Percentiles rank a stretch among this genome's conserved stretches.
Evolutionary conservation across 257 asterid species (phyloP).

Genomic region (Paulownia fortunei): DNA sequence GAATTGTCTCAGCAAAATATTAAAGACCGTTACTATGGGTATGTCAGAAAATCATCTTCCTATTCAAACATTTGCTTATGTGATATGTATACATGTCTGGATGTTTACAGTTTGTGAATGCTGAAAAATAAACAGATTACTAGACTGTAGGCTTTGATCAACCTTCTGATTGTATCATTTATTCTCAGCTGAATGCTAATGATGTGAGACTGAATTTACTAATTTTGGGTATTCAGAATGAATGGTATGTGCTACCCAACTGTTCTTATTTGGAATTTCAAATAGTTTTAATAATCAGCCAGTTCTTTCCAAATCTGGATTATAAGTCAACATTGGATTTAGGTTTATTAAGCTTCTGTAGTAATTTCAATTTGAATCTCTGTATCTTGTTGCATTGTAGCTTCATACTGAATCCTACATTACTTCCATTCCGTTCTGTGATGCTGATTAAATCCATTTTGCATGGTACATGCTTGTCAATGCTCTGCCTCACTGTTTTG

Average conservation of each 20-base stretch:
- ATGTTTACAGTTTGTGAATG: conserved; percentile 5
- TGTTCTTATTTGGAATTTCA: background rate
- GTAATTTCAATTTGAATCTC: background rate
- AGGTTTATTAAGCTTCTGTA: background rate
- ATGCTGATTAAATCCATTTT: background rate
- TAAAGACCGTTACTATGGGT: conserved; percentile 98
- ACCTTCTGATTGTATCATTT: background rate
- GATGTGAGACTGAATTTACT: background rate
- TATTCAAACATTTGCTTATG: background rate
- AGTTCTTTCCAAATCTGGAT: background rate
- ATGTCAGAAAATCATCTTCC: conserved; percentile 32
- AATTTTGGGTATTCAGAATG: background rate
- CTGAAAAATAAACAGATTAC: background rate
- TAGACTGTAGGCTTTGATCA: background rate
- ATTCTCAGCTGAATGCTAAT: conserved; percentile 15
- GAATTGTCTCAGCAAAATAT: conserved; percentile 96
- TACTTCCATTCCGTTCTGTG: background rate
- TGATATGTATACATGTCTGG: background rate
- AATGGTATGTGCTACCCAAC: background rate
- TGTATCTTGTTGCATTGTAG: background rate
- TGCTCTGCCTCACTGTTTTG: background rate
- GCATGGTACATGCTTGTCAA: background rate
- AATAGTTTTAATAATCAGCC: background rate
- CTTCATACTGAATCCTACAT: background rate
- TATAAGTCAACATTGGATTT: background rate